A percentile compares a stretch with the other conserved stretches of the same genome.
Conservation (phyloP, 106 monocot genomes). For the Dioscorea dumetorum region DNA sequence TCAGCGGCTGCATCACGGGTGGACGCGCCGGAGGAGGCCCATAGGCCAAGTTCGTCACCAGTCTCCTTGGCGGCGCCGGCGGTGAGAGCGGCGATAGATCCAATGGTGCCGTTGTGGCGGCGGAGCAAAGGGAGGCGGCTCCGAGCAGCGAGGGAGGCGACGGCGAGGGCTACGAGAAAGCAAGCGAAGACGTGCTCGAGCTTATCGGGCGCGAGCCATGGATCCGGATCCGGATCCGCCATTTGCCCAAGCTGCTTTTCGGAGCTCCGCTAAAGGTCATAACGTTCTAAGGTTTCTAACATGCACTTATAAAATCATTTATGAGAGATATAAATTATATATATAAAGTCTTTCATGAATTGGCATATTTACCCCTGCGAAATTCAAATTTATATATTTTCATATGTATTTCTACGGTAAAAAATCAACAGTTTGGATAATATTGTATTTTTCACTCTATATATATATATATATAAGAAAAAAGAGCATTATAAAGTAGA, state of each 20-base stretch:
- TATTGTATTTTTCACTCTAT: too few relatives aligned
- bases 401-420: too few relatives aligned
- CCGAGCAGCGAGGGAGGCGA: conserved; percentile 14
- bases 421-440: too few relatives aligned
- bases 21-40: conserved; percentile 52
- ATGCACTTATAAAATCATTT: too few relatives aligned
- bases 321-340: too few relatives aligned
- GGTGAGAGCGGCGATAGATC: conserved; percentile 26
- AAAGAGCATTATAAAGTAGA: too few relatives aligned
- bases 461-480: too few relatives aligned
- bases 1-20: conserved; percentile 57
- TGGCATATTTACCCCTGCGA: too few relatives aligned
- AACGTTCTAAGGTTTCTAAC: too few relatives aligned
- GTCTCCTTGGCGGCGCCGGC: conserved; percentile 60
- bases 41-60: conserved; percentile 55
- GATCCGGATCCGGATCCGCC: conserved; percentile 34
- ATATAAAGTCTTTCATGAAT: too few relatives aligned
- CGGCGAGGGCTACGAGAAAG: conserved; percentile 39
- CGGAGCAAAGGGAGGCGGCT: conserved; percentile 29
- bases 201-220: conserved; percentile 51
- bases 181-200: conserved; percentile 45
- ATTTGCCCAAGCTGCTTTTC: background rate
- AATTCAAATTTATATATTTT: too few relatives aligned
- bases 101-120: conserved; percentile 30
- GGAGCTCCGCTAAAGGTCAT: too few relatives aligned